Base-by-base conservation (phyloP, 257 asterid species). In the Cruciata laevipes region DNA sequence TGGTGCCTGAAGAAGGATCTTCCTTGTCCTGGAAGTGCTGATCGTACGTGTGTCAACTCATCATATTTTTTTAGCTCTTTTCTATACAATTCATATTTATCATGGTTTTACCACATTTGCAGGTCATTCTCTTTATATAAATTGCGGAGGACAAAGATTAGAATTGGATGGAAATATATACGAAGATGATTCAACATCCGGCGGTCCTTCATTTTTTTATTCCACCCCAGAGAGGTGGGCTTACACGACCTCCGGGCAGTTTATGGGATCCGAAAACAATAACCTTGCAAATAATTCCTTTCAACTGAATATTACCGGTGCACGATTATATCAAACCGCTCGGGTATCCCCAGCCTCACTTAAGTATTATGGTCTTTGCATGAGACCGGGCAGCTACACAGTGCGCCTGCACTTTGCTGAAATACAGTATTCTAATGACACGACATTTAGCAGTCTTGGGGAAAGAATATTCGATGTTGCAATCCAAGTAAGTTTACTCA, bases 401-500 rank as follows among this genome's bases (percentile, higher is more conserved):
- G 98, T 89, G 75, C 90, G 89, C 20, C 96, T 92, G 59, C 89
- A 89, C 82, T 92, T 92, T 61, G 96, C 98, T 35, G 98, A 92
- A 75, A 87, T 92, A 68, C 80, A 80, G 86, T 92, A 2, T 73
- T 65, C 85, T 33, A 75, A 88, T 68, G 79, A 69, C 79, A 27
- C 78, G 69, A 83, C 71, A 60, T 92, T 69, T 74, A 81, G 81
- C 83, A 85, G 95, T 84, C 83, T 81, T 18, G 97, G 97, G 60
- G 79, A 73, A 67, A 88, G 98, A 76, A 68, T 87, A 69, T 93
- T 93, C 59, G 98, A 89, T 61, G 95, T 89, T 31, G 83, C 94
- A 42, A 93, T 93, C 73, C 98, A 93, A 80, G 98, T 92, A 80
- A 74, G 95, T 44, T 47, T 40, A 38, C 27, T 64, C 47, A 25